Evolutionary conservation across 2,329 filamentous ascomycete genomes (phyloP), one percentile per base, ranked within the genome.

Genomic region (Apiospora saccharicola): DNA sequence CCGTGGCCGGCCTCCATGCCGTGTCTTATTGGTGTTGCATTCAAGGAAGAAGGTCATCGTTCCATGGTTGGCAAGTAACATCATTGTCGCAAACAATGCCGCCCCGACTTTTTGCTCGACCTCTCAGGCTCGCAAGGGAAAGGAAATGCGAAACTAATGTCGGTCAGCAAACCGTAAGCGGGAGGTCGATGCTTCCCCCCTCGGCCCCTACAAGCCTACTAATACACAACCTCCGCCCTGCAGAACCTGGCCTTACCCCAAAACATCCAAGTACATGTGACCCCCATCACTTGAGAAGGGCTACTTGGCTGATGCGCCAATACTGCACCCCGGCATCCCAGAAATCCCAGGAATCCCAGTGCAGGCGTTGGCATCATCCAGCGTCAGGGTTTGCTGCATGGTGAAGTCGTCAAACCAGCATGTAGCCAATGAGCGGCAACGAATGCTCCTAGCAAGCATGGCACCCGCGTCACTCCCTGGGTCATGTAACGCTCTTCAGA

Each of bases 141-240:
- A 64, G 13, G 57, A 64, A 61, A 64, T 64, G 57, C 57, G 57
- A 41, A 22, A 64, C 57, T 64, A 64, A 64, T 64, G 57, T 64
- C 57, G 57, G 57, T 64, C 57, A 64, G 34, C 19, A 64, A 41
- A 34, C 57, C 37, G 34, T 64, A 64, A 64, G 57, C 57, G n/a
- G 30, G 34, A 41, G 30, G 57, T 64, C 57, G 57, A 64, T 64
- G 26, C 53, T 22, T 5, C 24, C 53, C 53, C 24, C 30, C 6
- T n/a, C 30, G 4, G 30, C 53, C 51, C 12, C 14, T 30, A 30
- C 26, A 30, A 30, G 26, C 26, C 26, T 30, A 30, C 26, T 30
- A 30, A 30, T 30, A 30, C 26, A 30, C 26, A 30, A 2, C 26
- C 26, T 30, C 26, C 26, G 2, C 26, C 26, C 26, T 30, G 26